These are phyloP conservation scores for Rhizophora apiculata DNA, from an alignment of 345 rosid genomes.

Conservation along the genomic window DNA sequence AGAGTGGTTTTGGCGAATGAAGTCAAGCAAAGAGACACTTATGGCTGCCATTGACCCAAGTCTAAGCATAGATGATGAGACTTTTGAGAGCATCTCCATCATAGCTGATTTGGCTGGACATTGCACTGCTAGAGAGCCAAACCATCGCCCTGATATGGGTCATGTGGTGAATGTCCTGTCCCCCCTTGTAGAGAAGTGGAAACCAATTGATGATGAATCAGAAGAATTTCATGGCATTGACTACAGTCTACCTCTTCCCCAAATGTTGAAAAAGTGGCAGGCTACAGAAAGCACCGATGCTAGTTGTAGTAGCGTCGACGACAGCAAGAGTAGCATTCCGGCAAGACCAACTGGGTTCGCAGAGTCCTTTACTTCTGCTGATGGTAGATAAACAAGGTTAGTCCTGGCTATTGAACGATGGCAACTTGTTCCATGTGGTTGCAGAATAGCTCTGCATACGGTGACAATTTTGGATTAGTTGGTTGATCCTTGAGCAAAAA, in stretches of 20 bases:
- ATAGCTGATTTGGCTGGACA: conserved; percentile 49
- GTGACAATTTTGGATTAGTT: not conserved
- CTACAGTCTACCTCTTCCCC: conserved; percentile 36
- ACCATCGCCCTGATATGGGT: conserved; percentile 52
- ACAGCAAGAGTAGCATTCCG: conserved; percentile 42
- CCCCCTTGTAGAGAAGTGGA: conserved; percentile 49
- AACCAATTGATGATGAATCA: conserved; percentile 28
- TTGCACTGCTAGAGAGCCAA: conserved; percentile 50
- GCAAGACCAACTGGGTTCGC: conserved; percentile 43
- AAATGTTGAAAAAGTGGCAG: conserved; percentile 50
- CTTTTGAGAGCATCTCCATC: conserved; percentile 30
- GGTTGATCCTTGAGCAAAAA: not conserved
- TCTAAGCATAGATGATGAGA: conserved; percentile 32
- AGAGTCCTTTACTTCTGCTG: conserved; percentile 38
- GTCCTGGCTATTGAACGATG: not conserved
- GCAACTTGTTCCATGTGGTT: not conserved
- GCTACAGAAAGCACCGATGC: conserved; percentile 30
- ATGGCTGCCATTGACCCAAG: conserved; percentile 35
- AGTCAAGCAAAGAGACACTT: conserved; percentile 37
- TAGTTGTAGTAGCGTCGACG: conserved; percentile 19
- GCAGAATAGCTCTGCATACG: not conserved
- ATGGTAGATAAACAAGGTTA: conserved; percentile 31
- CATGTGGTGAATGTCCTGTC: conserved; percentile 41
- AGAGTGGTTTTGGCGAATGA: conserved; percentile 52
- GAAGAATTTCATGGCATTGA: conserved; percentile 31